Evolutionary conservation across 306 rosid species (phyloP).

Genomic region (Albizia julibrissin): DNA sequence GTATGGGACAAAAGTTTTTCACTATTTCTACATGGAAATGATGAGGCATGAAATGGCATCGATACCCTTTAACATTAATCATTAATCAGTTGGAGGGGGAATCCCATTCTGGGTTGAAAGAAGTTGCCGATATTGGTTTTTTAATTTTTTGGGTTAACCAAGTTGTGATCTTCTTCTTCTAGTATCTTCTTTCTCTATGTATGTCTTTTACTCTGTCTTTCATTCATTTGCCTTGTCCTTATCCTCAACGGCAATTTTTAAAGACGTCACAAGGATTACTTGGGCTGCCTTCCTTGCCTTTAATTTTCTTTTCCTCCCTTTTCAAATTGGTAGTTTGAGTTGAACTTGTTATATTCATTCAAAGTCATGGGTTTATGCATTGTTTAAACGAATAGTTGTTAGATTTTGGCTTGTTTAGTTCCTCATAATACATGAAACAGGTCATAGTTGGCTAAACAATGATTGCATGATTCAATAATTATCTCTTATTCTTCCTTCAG

Average conservation of each 20-base stretch:
- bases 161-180: neutral
- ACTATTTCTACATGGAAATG: no score
- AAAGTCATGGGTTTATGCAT: neutral
- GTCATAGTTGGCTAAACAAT: neutral
- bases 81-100: neutral
- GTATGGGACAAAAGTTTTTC: no score
- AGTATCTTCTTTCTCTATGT: neutral
- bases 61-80: neutral
- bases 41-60: neutral
- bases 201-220: conserved; percentile 2
- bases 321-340: neutral
- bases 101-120: neutral
- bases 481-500: neutral
- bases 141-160: neutral
- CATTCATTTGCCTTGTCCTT: neutral
- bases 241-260: neutral
- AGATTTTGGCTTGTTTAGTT: neutral
- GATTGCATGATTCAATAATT: neutral
- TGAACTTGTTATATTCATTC: neutral
- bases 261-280: neutral
- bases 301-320: neutral
- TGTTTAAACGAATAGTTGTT: neutral
- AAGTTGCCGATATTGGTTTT: neutral
- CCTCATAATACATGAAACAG: neutral
- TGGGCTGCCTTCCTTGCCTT: neutral